Evolutionary conservation across 2,329 filamentous ascomycete species (phyloP).

Genomic region (Ophiostoma himal-ulmi): DNA sequence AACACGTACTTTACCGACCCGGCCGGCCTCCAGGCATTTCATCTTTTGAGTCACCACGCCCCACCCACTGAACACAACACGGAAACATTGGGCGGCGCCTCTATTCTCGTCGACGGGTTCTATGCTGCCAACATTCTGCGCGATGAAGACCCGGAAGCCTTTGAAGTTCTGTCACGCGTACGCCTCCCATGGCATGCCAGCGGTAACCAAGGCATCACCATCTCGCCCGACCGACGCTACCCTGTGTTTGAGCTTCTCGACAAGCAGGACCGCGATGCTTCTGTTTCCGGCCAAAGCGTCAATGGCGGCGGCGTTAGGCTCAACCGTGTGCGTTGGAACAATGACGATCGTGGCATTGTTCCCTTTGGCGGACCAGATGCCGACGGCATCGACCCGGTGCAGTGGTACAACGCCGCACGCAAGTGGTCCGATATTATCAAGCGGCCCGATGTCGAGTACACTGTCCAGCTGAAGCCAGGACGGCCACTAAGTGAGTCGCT

Average conservation of each 20-base stretch:
- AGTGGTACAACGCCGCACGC: slow-evolving; percentile 76
- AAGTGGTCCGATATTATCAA: slow-evolving; percentile 67
- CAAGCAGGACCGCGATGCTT: slow-evolving; percentile 24
- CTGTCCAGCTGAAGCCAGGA: slow-evolving; percentile 76
- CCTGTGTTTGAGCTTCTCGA: slow-evolving; percentile 64
- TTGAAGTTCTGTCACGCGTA: slow-evolving; percentile 49
- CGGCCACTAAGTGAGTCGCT: slow-evolving; percentile 61
- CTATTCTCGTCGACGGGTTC: slow-evolving; percentile 82
- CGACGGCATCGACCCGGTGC: slow-evolving; percentile 38
- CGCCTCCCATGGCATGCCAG: slow-evolving; percentile 76
- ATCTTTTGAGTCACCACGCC: slow-evolving; percentile 73
- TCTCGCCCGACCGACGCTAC: slow-evolving; percentile 63
- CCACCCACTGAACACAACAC: slow-evolving; percentile 31
- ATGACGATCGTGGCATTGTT: slow-evolving; percentile 73
- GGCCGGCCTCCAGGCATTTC: slow-evolving; percentile 84
- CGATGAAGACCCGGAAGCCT: slow-evolving; percentile 49
- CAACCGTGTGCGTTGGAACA: slow-evolving; percentile 81
- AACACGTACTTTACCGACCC: slow-evolving; percentile 95
- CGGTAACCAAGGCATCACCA: slow-evolving; percentile 77
- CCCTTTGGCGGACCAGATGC: slow-evolving; percentile 40
- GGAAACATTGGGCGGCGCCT: slow-evolving; percentile 58
- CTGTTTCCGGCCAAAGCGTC: background rate
- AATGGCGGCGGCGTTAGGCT: slow-evolving; percentile 28
- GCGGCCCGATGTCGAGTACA: slow-evolving; percentile 61
- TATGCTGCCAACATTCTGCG: slow-evolving; percentile 58